These are phyloP conservation scores for Trichophyton schoenleinii DNA, from an alignment of 2,329 filamentous ascomycete genomes.

Conservation along the genomic window DNA sequence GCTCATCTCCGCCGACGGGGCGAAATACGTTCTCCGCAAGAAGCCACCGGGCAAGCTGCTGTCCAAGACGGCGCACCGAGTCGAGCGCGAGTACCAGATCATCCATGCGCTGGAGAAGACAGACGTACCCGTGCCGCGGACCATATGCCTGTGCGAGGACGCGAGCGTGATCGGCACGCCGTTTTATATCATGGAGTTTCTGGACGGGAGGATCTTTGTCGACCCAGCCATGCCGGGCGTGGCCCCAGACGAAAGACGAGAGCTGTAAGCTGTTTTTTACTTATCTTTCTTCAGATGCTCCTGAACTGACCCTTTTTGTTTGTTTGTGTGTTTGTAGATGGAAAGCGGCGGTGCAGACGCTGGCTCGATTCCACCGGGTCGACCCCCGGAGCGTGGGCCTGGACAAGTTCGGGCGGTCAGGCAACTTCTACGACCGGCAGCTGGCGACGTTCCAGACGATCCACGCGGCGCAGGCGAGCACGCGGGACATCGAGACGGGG, in stretches of 20 bases:
- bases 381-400: constrained; percentile 55
- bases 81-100: constrained; percentile 89
- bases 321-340: constrained; percentile 41
- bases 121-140: constrained; percentile 72
- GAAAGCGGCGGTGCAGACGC: constrained; percentile 67
- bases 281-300: neutral
- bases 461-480: constrained; percentile 61
- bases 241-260: constrained; percentile 52
- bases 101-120: constrained; percentile 69
- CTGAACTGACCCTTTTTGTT: too few species aligned
- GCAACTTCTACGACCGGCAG: constrained; percentile 76
- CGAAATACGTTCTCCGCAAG: constrained; percentile 83
- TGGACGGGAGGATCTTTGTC: constrained; percentile 87
- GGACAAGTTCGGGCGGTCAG: constrained; percentile 56
- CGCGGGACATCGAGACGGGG: constrained; percentile 63
- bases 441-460: constrained; percentile 71
- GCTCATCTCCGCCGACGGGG: constrained; percentile 57
- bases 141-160: constrained; percentile 80
- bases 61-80: constrained; percentile 87
- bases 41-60: constrained; percentile 92
- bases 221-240: constrained; percentile 71
- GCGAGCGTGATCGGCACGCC: constrained; percentile 66
- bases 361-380: constrained; percentile 75
- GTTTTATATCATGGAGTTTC: constrained; percentile 95
- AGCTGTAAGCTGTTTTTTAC: constrained; percentile 43